Percentiles rank a stretch among this genome's conserved stretches.
Conservation (phyloP, 768 basidiomycete genomes). For the Lactifluus echinatus region DNA sequence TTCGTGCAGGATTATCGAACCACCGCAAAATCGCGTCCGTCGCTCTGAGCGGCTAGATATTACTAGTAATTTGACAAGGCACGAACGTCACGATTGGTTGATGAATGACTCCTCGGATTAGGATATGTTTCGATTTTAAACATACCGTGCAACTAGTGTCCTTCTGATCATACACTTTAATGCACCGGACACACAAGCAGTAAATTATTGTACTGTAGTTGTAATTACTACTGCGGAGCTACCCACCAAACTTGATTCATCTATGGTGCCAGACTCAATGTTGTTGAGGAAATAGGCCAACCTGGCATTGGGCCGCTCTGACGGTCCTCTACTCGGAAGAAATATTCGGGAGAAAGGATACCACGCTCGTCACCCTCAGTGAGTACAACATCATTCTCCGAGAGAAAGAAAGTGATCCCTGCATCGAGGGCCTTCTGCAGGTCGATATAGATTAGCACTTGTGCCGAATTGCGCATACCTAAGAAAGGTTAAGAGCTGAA, state of each 20-base stretch:
- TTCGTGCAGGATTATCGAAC: conserved; percentile 6
- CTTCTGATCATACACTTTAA: not conserved
- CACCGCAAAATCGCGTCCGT: not conserved
- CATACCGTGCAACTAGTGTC: not conserved
- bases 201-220: not conserved
- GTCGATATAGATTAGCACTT: conserved; percentile 77
- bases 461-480: conserved; percentile 79
- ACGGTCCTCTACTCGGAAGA: conserved; percentile 55
- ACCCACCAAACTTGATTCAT: not conserved
- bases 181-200: not conserved
- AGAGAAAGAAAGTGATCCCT: conserved; percentile 68
- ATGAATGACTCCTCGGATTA: conserved; percentile 16
- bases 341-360: conserved; percentile 52
- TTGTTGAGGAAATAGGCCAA: conserved; percentile 19
- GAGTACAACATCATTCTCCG: conserved; percentile 82
- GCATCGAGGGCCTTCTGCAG: conserved; percentile 58
- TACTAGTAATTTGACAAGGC: not conserved
- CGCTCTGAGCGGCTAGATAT: not conserved
- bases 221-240: not conserved
- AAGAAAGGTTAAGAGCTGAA: not conserved
- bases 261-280: not conserved
- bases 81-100: conserved; percentile 12
- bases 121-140: not conserved
- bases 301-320: conserved; percentile 26
- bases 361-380: conserved; percentile 69